Base-by-base conservation (phyloP, 108 stramenopile species). In the Discostella stelligeroides region DNA sequence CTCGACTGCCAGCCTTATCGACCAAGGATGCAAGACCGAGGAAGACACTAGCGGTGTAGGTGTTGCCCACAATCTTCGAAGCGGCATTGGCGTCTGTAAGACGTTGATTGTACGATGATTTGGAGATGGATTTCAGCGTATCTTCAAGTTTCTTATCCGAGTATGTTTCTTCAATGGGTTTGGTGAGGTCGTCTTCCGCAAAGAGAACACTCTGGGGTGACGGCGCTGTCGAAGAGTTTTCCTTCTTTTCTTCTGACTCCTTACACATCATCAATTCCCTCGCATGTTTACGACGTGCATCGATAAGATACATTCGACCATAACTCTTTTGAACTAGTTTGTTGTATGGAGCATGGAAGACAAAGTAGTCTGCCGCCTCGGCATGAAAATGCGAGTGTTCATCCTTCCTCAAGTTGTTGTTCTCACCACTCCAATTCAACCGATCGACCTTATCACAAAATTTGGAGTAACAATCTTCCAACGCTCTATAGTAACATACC, bases 311-410 rank as follows among this genome's bases (percentile, higher is more conserved):
- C 69, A 99, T 77, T 27, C 98, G 92, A 13, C 80, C 95, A 73
- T 84, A 96, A 37, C 86, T 85, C 84, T 99, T 98, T 76, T 97
- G 94, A 45, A 99, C 98, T 60, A 99, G 81, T 79, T 99, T 99
- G 79, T 98, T 98, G 93, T 99, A 99, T 9, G 98, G 98, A 1
- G 96, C 90, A 85, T 99, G 98, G 72, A 98, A 98, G 46, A 95
- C 88, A 67, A 90, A 90, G 83, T 94, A 96, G 69, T 97, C 95
- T 7, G 91, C 84, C 17, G 84, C 77, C 7, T 79, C 81, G 14
- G 94, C 85, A 57, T 77, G 59, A 66, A 88, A 89, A 29, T 10
- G 13, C 40, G 42, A 49, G 21, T 59, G 68, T 38, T 57, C 73
- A 48, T 72, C 80, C 24, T 47, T 43, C 15, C 39, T 57, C 34